Evolutionary conservation across 257 asterid species (phyloP), one percentile per base, ranked within the genome.

Genomic region (Buddleja alternifolia): DNA sequence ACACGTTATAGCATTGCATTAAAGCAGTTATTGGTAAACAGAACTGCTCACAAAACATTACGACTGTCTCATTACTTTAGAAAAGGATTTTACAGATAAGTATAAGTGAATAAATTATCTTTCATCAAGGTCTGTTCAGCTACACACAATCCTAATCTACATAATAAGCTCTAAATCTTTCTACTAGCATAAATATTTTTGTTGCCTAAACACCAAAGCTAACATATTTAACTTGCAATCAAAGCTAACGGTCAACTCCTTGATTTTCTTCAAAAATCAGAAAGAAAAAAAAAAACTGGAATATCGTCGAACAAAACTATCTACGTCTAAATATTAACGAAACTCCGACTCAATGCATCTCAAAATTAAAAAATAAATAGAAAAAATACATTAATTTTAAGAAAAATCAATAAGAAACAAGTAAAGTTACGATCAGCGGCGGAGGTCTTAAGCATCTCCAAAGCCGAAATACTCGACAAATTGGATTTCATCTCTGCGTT

Each of bases 381-480:
- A 15, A 15, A 45, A 16, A 23, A 44, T 4, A 11, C 24, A 12
- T 24, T 8, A 36, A 42, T 39, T 60, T 42, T 14, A 3, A 41
- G 14, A 8, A 48, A 42, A 34, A 54, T 4, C 29, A 64, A 50
- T 15, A 3, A 59, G 59, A 52, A 24, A 7, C 14, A 59, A 4
- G 10, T 32, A 73, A 60, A 73, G 92, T 80, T 78, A 92, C 98
- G 89, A 67, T 86, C 87, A 42, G 86, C 88, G 4, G 90, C 88
- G 42, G 98, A 85, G 50, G 87, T 47, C 81, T 89, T 92, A 41
- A 92, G 95, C 41, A 87, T 74, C 82, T 92, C 89, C 80, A 92
- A 70, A 72, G 96, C 97, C 16, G 94, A 77, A 24, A 77, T 80
- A 57, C 91, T 84, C 25, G 94, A 86, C 10, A 83, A 12, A 67